phyloP scores from a whole-genome alignment of 2,329 filamentous ascomycete species.

The Dryadomyces sulphureus region DNA sequence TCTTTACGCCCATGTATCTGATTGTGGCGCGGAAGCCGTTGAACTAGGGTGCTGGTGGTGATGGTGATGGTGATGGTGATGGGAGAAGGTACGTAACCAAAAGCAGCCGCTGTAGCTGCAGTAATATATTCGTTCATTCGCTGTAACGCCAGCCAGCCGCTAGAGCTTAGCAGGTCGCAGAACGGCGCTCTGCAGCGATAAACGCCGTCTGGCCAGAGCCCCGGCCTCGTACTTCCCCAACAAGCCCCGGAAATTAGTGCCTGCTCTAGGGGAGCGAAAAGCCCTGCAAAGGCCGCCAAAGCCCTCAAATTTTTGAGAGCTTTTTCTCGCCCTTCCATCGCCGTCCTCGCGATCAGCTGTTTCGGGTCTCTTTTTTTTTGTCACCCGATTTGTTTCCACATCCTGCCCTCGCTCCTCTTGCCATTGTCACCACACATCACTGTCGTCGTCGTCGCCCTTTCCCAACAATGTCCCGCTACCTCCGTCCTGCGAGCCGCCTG shows the following conservation, averaged over 20 bases:
- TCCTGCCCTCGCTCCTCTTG: neutral
- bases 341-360: neutral
- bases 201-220: neutral
- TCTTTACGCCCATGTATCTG: constrained; percentile 98
- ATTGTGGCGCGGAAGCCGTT: constrained; percentile 83
- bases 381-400: neutral
- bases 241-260: neutral
- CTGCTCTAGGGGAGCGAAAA: neutral
- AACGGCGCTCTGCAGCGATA: neutral
- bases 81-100: no score
- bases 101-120: no score
- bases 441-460: neutral
- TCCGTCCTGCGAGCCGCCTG: constrained; percentile 28
- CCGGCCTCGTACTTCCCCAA: neutral
- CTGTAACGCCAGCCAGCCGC: no score
- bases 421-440: neutral
- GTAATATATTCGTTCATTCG: no score
- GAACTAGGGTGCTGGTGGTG: constrained; percentile 11
- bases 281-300: no score
- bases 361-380: neutral
- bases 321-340: no score
- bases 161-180: neutral
- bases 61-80: no score
- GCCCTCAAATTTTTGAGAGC: no score
- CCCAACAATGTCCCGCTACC: constrained; percentile 28